Base-by-base conservation (phyloP, 2,329 filamentous ascomycete species). In the Microdochium paspali region DNA sequence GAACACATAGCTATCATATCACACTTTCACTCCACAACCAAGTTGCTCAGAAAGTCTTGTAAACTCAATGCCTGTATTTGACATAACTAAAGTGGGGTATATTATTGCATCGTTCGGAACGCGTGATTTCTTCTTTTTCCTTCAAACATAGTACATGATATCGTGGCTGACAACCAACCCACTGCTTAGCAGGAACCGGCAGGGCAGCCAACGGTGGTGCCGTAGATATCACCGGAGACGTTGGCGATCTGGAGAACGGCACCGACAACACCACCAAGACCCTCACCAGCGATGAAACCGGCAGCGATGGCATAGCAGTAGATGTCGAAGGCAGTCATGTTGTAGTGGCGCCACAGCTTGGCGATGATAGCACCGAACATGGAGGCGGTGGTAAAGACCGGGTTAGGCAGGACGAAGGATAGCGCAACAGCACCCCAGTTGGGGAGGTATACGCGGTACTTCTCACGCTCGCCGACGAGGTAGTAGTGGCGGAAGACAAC, bases 381-480 rank as follows among this genome's bases (percentile, higher is more conserved):
- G 63, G 79, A 77, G n/a, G 80, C 78, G 12, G 72, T 77, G 23
- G 72, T 72, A 62, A 80, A 80, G 39, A 73, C 67, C 1, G 77
- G 78, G 46, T 72, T 71, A 1, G 76, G 74, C 20, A 82, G 61
- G 35, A 80, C 72, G 56, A 81, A 81, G 2, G 77, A 73, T 28
- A 83, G 66, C 13, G 74, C 76, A 32, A 82, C 70, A 48, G 75
- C 77, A 62, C 78, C 79, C 73, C 79, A 79, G 68, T 82, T 82
- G 48, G 79, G 79, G 51, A 80, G 71, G 58, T 73, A 82, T 23
- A 63, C 62, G 42, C 72, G 67, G 57, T 75, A 73, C 68, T 76
- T 78, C 53, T 74, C 77, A 49, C 71, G 70, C 32, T 64, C 59
- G 44, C 76, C 76, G 13, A 67, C 68, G 51, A 77, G 72, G 52